Conservation (phyloP, 2,329 filamentous ascomycete genomes). For the Setomelanomma holmii region DNA sequence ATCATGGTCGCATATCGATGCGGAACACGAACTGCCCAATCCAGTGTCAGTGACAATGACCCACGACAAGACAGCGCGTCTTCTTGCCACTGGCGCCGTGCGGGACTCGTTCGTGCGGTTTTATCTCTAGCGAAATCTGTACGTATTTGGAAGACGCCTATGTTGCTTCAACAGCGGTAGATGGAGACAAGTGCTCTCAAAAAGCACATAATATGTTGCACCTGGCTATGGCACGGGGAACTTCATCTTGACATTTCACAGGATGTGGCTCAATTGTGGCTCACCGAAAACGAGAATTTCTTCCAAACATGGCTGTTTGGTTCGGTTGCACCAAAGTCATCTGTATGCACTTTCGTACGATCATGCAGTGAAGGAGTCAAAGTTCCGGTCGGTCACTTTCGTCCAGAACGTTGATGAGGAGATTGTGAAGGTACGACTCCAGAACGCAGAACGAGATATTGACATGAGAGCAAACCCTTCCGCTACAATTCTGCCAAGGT, state of each 20-base stretch:
- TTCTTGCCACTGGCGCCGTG: constrained; percentile 51
- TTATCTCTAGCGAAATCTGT: constrained; percentile 51
- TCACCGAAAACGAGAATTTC: too few species aligned
- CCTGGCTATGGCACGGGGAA: background rate
- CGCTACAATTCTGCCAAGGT: too few species aligned
- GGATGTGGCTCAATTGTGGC: too few species aligned
- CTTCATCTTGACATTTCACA: background rate
- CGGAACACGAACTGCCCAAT: background rate
- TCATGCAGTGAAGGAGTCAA: too few species aligned
- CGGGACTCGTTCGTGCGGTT: constrained; percentile 52
- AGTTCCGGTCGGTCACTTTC: too few species aligned
- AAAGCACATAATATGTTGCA: background rate
- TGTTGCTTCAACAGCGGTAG: constrained; percentile 60
- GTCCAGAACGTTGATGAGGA: too few species aligned
- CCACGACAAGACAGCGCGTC: constrained; percentile 30
- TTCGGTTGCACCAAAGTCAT: too few species aligned
- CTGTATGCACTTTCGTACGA: too few species aligned
- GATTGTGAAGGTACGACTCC: too few species aligned
- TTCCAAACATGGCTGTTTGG: too few species aligned
- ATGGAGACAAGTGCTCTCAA: background rate
- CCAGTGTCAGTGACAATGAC: background rate
- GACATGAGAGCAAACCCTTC: too few species aligned
- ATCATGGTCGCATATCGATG: background rate
- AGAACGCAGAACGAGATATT: background rate
- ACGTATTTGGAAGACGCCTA: constrained; percentile 56